Conservation (phyloP, 2,329 filamentous ascomycete species). For the Botryotinia globosa region DNA sequence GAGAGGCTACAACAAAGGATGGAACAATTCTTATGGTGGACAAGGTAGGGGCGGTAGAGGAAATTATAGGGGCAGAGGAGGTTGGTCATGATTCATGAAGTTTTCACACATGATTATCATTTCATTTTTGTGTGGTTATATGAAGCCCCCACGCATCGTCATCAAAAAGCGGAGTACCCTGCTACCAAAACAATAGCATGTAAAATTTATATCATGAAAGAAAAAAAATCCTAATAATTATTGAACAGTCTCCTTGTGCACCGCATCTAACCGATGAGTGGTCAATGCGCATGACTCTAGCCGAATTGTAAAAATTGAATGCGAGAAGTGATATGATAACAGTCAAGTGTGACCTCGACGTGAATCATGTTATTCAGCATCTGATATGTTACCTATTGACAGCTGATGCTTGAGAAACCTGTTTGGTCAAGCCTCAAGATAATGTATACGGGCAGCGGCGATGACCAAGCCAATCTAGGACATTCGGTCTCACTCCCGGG, state of each 20-base stretch:
- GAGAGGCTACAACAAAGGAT: slow-evolving; percentile 31
- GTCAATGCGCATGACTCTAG: slow-evolving; percentile 1
- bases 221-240: not conserved
- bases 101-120: not conserved
- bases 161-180: slow-evolving; percentile 21
- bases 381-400: slow-evolving; percentile 6
- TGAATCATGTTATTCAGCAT: slow-evolving; percentile 6
- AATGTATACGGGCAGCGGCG: slow-evolving; percentile 5
- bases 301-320: slow-evolving; percentile 6
- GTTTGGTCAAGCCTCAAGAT: not conserved
- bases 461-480: slow-evolving; percentile 5
- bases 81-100: slow-evolving; percentile 29
- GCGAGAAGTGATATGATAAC: slow-evolving; percentile 17
- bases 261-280: slow-evolving; percentile 18
- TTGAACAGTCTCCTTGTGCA: slow-evolving; percentile 1
- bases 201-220: slow-evolving; percentile 17
- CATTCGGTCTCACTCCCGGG: not conserved
- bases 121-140: not conserved
- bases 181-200: slow-evolving; percentile 20
- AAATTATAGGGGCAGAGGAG: slow-evolving; percentile 31
- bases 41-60: slow-evolving; percentile 32
- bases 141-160: slow-evolving; percentile 17
- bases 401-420: slow-evolving; percentile 3
- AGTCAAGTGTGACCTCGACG: not conserved
- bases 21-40: slow-evolving; percentile 27